A percentile compares a stretch with the other conserved stretches of the same genome.
These are phyloP conservation scores for Lactarius tabidus DNA, from an alignment of 768 basidiomycete species.

Conservation along the genomic window DNA sequence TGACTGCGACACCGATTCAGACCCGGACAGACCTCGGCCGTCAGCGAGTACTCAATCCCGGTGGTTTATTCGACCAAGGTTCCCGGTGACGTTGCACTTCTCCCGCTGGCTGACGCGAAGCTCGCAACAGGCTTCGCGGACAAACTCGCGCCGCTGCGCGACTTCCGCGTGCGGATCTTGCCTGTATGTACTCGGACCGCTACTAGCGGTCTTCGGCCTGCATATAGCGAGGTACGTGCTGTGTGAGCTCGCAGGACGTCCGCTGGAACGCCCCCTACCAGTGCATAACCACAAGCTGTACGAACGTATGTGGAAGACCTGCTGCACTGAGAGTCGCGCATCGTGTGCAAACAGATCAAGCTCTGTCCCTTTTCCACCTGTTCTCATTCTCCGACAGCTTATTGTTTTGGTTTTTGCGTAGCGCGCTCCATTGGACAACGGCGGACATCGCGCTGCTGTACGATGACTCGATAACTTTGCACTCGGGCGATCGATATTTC, in stretches of 20 bases:
- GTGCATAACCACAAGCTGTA: conserved; percentile 85
- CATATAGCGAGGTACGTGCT: conserved; percentile 86
- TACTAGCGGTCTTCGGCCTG: conserved; percentile 89
- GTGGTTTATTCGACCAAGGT: conserved; percentile 97
- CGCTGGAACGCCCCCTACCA: conserved; percentile 77
- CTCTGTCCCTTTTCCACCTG: conserved; percentile 32
- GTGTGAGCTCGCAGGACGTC: conserved; percentile 79
- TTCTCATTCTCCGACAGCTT: background rate
- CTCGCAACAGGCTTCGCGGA: conserved; percentile 85
- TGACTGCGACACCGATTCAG: background rate
- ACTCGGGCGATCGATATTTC: conserved; percentile 71
- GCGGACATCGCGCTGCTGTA: conserved; percentile 81
- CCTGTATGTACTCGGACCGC: conserved; percentile 88
- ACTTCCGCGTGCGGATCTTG: conserved; percentile 90
- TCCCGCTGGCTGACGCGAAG: conserved; percentile 90
- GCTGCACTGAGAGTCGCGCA: conserved; percentile 65
- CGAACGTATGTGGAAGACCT: conserved; percentile 71
- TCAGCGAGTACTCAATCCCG: conserved; percentile 58
- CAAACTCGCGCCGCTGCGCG: conserved; percentile 85
- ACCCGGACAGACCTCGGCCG: conserved; percentile 32
- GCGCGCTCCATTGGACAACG: conserved; percentile 74
- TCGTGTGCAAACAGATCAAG: conserved; percentile 56
- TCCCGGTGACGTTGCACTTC: conserved; percentile 79
- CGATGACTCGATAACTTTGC: conserved; percentile 87
- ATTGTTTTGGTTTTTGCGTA: conserved; percentile 30